phyloP scores from a whole-genome alignment of 345 rosid species.

The Pugionium cornutum region DNA sequence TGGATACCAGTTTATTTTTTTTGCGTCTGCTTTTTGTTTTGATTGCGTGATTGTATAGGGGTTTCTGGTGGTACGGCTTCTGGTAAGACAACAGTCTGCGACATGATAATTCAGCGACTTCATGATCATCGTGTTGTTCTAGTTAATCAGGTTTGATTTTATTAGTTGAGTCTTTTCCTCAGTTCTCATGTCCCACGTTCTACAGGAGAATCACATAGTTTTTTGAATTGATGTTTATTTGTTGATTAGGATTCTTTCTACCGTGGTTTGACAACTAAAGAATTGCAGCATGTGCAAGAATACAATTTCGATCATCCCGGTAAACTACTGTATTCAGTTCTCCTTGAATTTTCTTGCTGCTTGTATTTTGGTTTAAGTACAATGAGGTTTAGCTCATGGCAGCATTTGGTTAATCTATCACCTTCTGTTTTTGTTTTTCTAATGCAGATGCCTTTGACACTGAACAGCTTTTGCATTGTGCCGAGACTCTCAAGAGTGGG shows the following conservation, averaged over 20 bases:
- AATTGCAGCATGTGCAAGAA: slow-evolving; percentile 75
- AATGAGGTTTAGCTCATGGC: neutral
- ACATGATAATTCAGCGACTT: slow-evolving; percentile 97
- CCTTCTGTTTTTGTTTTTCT: neutral
- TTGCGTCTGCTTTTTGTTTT: neutral
- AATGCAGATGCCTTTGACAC: slow-evolving; percentile 90
- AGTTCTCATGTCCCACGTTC: neutral
- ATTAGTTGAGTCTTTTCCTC: neutral
- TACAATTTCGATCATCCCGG: slow-evolving; percentile 99
- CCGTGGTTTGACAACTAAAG: slow-evolving; percentile 86
- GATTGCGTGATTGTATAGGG: slow-evolving; percentile 46
- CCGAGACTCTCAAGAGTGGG: slow-evolving; percentile 66
- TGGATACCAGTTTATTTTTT: neutral
- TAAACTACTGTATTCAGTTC: slow-evolving; percentile 28
- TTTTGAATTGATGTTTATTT: neutral
- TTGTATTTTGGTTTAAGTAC: slow-evolving; percentile 8
- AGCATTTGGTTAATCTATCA: neutral
- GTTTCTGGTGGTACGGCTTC: slow-evolving; percentile 99
- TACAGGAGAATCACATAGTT: neutral
- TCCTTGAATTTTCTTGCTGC: neutral
- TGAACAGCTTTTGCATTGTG: slow-evolving; percentile 91
- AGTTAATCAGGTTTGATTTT: slow-evolving; percentile 74
- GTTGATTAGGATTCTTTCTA: slow-evolving; percentile 84
- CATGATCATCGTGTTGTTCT: slow-evolving; percentile 98
- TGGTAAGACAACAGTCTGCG: slow-evolving; percentile 97